A percentile compares a stretch with the other conserved stretches of the same genome.
Evolutionary conservation across 2,329 filamentous ascomycete species (phyloP).

Genomic region (Claviceps purpurea): DNA sequence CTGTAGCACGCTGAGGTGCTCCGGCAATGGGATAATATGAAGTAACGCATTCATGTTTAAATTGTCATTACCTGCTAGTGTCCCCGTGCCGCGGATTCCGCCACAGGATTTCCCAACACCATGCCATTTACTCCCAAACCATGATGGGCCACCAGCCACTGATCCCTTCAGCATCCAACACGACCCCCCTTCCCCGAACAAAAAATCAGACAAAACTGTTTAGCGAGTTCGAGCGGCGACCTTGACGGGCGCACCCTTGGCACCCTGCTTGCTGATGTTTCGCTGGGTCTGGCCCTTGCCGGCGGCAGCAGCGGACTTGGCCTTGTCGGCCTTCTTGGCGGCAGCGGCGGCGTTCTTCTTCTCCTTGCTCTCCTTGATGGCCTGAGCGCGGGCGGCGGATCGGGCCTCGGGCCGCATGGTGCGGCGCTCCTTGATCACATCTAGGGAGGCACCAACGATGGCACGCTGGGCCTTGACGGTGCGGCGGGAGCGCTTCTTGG

Average conservation of each 20-base stretch:
- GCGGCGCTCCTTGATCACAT: constrained; percentile 99
- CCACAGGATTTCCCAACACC: no score
- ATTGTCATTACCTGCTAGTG: no score
- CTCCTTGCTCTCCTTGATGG: constrained; percentile 97
- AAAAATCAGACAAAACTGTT: constrained; percentile 8
- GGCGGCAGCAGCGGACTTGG: constrained; percentile 66
- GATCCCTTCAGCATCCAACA: no score
- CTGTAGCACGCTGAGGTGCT: no score
- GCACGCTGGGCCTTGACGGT: constrained; percentile 98
- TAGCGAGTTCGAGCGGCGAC: constrained; percentile 74
- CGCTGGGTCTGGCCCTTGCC: constrained; percentile 66
- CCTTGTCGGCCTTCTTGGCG: constrained; percentile 99
- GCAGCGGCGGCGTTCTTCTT: constrained; percentile 83
- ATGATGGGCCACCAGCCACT: no score
- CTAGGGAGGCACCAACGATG: constrained; percentile 97
- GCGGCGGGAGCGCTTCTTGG: constrained; percentile 98
- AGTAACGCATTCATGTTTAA: no score
- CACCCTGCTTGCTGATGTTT: constrained; percentile 92
- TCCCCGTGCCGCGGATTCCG: no score
- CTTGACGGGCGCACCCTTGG: constrained; percentile 82
- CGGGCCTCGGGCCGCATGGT: constrained; percentile 90
- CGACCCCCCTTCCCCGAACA: not conserved
- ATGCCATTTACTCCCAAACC: no score
- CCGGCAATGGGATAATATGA: no score
- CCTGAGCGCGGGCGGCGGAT: constrained; percentile 72